Conservation (phyloP, 805 yeast genomes). For the Pichia membranifaciens region DNA sequence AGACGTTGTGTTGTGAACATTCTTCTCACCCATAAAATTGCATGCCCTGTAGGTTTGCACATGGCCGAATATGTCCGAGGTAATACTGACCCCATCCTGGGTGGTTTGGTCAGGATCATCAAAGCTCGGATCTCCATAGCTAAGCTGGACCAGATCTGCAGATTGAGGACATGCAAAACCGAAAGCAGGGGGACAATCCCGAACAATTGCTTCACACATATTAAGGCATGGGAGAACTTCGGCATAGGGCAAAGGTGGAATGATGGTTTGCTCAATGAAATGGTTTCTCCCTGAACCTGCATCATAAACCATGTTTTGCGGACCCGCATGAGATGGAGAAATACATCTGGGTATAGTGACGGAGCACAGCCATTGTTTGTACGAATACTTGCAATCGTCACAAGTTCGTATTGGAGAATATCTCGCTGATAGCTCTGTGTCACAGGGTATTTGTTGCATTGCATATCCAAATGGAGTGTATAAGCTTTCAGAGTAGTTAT, state of each 20-base stretch:
- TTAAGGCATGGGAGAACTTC: slow-evolving; percentile 86
- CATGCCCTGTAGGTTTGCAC: slow-evolving; percentile 31
- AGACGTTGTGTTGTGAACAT: neutral
- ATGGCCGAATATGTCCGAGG: slow-evolving; percentile 6
- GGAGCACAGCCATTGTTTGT: slow-evolving; percentile 85
- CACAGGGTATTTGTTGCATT: slow-evolving; percentile 71
- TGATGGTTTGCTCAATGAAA: slow-evolving; percentile 46
- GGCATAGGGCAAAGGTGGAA: slow-evolving; percentile 53
- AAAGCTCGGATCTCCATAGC: slow-evolving; percentile 33
- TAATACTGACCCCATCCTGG: neutral
- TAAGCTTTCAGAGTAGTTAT: slow-evolving; percentile 48
- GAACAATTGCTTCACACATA: slow-evolving; percentile 69
- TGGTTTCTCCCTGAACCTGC: slow-evolving; percentile 53
- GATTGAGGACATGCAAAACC: slow-evolving; percentile 66
- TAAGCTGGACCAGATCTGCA: slow-evolving; percentile 30
- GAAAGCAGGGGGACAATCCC: slow-evolving; percentile 77
- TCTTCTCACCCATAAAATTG: slow-evolving; percentile 33
- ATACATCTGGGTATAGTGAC: slow-evolving; percentile 85
- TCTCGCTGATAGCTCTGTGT: slow-evolving; percentile 53
- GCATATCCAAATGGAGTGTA: slow-evolving; percentile 70
- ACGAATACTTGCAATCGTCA: slow-evolving; percentile 61
- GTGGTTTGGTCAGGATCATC: neutral
- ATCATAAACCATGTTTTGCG: slow-evolving; percentile 42
- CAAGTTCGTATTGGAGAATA: slow-evolving; percentile 76
- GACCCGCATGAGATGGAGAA: slow-evolving; percentile 32